Base-by-base conservation (phyloP, 176 grass and related monocot species). In the Bothriochloa decipiens region DNA sequence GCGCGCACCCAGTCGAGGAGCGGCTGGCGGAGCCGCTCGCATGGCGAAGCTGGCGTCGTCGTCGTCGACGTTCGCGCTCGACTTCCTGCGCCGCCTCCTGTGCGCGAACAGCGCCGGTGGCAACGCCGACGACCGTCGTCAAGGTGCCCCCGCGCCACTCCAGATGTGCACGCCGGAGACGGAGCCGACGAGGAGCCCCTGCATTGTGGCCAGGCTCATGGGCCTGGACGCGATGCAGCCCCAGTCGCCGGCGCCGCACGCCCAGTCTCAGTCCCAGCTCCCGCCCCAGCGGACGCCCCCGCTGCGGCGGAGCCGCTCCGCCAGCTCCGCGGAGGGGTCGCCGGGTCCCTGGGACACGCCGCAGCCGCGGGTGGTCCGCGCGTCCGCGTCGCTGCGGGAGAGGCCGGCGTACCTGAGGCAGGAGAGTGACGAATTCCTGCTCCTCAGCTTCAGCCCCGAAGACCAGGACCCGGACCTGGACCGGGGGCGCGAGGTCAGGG, bases 141-240 rank as follows among this genome's bases (percentile, higher is more conserved):
- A 2, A 0, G 57, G 3, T 4, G 70, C 18, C 8, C 23, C 62
- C 23, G 39, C 64, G 11, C 12, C 46, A 47, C 13, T 22, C 5
- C 45, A 12, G 66, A 0, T 4, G 11, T 15, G 13, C 14, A 42
- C 53, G 27, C 52, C 5, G 60, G 73, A 81, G 27, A 27, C 25
- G 25, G 26, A 26, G 61, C 23, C 23, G 3, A 36, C 52, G 11
- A 46, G 60, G 75, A 92, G 85, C 63, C 97, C 97, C 23, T 84
- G 74, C 86, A 82, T 99, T n/a, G 97, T 99, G 83, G 97, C 93
- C 3, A 85, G 97, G 36, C 70, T 99, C 14, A 99, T 99, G 97
- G 97, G 97, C 39, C 79, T 99, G 27, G 91, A 96, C 80, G 77
- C 91, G 7, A 92, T 99, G 93, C 93, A 91, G 20, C 23, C 67